phyloP scores from a whole-genome alignment of 441 rosid species.

The Eruca vesicaria region DNA sequence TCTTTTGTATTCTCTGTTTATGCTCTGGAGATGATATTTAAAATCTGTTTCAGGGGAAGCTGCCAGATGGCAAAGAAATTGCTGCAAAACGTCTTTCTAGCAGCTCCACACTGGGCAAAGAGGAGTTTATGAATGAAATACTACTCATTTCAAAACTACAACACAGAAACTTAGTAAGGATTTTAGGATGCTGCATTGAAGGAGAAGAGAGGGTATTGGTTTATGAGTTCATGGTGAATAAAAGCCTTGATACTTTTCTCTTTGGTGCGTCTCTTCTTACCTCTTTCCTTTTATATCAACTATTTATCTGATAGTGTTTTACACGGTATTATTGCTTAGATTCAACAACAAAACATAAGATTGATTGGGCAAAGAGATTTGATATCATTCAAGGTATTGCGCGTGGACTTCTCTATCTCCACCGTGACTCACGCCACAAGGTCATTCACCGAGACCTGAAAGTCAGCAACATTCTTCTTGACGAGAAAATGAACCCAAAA shows the following conservation, averaged over 20 bases:
- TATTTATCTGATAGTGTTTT: too few relatives aligned
- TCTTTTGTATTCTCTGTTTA: background rate
- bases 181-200: constrained; percentile 47
- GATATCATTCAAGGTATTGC: constrained; percentile 35
- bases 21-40: background rate
- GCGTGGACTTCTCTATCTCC: constrained; percentile 36
- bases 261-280: constrained; percentile 4
- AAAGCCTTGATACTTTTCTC: constrained; percentile 46
- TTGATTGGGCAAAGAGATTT: constrained; percentile 34
- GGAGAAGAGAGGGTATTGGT: constrained; percentile 50
- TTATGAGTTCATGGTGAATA: constrained; percentile 49
- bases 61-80: constrained; percentile 25
- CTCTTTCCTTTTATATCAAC: too few relatives aligned
- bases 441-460: constrained; percentile 36
- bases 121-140: constrained; percentile 49
- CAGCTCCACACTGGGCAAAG: constrained; percentile 33
- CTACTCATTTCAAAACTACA: constrained; percentile 45
- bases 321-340: too few relatives aligned
- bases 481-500: constrained; percentile 29
- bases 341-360: too few relatives aligned
- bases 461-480: constrained; percentile 34
- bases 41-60: constrained; percentile 21
- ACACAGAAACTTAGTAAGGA: too few relatives aligned
- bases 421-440: constrained; percentile 34
- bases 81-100: constrained; percentile 39